Evolutionary conservation across 306 rosid species (phyloP).

Genomic region (Sophora flavescens): DNA sequence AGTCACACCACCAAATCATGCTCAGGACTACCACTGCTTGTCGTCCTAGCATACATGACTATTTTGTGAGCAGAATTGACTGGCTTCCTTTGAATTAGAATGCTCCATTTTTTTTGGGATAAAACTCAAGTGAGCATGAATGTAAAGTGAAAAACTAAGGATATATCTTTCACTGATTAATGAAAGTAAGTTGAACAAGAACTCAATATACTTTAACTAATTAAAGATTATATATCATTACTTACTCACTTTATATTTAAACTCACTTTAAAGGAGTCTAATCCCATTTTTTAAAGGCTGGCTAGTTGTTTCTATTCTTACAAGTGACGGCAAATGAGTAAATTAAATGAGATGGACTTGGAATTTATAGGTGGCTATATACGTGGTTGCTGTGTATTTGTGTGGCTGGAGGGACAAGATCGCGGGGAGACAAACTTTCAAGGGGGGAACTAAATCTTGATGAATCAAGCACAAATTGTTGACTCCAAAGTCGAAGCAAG

Average conservation of each 20-base stretch:
- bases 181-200: too few species aligned
- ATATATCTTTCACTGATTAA: too few species aligned
- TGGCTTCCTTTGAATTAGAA: conserved; percentile 9
- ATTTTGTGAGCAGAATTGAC: background rate
- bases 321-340: background rate
- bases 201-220: too few species aligned
- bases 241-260: too few species aligned
- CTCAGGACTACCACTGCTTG: too few species aligned
- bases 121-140: too few species aligned
- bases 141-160: too few species aligned
- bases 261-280: too few species aligned
- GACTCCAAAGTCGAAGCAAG: conserved; percentile 24
- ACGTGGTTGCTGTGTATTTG: too few species aligned
- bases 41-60: background rate
- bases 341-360: background rate
- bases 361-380: conserved; percentile 11
- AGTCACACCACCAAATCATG: too few species aligned
- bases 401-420: conserved; percentile 18
- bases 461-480: background rate
- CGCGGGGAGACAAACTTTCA: conserved; percentile 37
- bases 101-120: background rate
- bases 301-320: background rate
- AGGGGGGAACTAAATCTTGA: background rate
- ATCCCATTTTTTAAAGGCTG: too few species aligned
- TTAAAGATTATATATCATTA: too few species aligned